Base-by-base conservation (phyloP, 31 red algal genomes). In the Odonthalia washingtoniensis region DNA sequence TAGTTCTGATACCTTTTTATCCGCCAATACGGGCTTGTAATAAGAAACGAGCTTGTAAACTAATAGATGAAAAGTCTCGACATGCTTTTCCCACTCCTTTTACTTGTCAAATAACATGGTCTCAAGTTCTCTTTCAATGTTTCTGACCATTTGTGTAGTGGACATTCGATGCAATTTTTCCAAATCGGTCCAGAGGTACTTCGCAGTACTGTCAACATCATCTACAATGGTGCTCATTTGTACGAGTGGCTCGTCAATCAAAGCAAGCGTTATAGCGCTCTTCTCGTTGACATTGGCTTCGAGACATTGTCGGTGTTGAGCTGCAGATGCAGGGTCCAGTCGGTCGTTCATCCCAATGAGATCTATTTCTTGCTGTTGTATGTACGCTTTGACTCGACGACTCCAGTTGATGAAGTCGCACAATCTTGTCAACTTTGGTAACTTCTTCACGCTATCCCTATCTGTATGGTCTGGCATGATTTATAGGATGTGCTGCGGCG, bases 41-140 rank as follows among this genome's bases (percentile, higher is more conserved):
- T 57, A 57, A 14, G 49, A 57, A 9, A 21, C 49, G 9, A 57
- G 21, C 21, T 57, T 57, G 9, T 9, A 57, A 9, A 21, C 21
- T 9, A 57, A 21, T 9, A 57, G 21, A 57, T 57, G 21, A 57
- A 57, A 9, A 9, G 9, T 57, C 21, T 57, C 21, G 9, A 57
- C 9, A 21, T 57, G 49, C 49, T 57, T 57, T 57, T 57, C 49
- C 21, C 49, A 57, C 21, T 57, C 12, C 9, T 57, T 21, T 9
- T 57, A 9, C 12, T 9, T 14, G 9, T 57, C 49, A 21, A 57
- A 57, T 21, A 21, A 14, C 49, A 57, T 57, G 9, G 49, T 57
- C 21, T 57, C 49, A 14, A 57, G 49, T 57, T 57, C 49, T 57
- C 49, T 57, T 57, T 57, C 49, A 57, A 57, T 57, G 49, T 57